phyloP scores from a whole-genome alignment of 2,329 filamentous ascomycete species.

The Elsinoe arachidis region DNA sequence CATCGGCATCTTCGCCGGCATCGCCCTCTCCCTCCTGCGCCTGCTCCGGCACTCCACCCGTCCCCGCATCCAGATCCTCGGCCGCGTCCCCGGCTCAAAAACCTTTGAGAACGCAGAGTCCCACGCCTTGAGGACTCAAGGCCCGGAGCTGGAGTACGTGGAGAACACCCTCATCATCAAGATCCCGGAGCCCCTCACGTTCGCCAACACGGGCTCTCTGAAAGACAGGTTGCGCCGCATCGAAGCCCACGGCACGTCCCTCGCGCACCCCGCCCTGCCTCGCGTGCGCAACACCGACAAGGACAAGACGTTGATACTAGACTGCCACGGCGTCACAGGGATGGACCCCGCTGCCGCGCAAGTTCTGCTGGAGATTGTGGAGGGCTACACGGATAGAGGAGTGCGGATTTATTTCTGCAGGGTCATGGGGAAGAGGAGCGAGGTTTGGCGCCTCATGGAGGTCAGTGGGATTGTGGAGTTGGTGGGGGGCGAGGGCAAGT shows the following conservation, averaged over 20 bases:
- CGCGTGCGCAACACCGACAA: conserved; percentile 66
- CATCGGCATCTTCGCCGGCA: conserved; percentile 85
- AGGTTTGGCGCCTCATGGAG: conserved; percentile 65
- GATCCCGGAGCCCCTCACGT: conserved; percentile 92
- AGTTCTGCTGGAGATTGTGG: conserved; percentile 82
- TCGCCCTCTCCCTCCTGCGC: conserved; percentile 80
- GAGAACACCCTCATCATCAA: conserved; percentile 93
- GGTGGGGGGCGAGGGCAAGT: conserved; percentile 68
- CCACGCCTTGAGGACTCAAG: conserved; percentile 31
- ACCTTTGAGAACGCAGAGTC: conserved; percentile 79
- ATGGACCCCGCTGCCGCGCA: conserved; percentile 91
- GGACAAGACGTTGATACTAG: conserved; percentile 90
- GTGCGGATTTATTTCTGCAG: conserved; percentile 70
- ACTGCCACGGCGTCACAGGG: conserved; percentile 93
- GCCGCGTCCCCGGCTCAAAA: conserved; percentile 69
- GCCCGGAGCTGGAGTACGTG: conserved; percentile 62
- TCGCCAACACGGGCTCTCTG: conserved; percentile 81
- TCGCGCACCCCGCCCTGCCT: conserved; percentile 80
- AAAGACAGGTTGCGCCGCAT: conserved; percentile 74
- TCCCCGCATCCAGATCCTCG: conserved; percentile 90
- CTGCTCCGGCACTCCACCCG: conserved; percentile 86
- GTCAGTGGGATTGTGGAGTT: conserved; percentile 76
- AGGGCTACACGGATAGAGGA: conserved; percentile 64
- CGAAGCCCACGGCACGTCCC: conserved; percentile 80
- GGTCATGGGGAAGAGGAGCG: conserved; percentile 38